Percentiles rank a stretch among this genome's conserved stretches.
Conservation (phyloP, 257 asterid genomes). For the Solanum tacnaense region DNA sequence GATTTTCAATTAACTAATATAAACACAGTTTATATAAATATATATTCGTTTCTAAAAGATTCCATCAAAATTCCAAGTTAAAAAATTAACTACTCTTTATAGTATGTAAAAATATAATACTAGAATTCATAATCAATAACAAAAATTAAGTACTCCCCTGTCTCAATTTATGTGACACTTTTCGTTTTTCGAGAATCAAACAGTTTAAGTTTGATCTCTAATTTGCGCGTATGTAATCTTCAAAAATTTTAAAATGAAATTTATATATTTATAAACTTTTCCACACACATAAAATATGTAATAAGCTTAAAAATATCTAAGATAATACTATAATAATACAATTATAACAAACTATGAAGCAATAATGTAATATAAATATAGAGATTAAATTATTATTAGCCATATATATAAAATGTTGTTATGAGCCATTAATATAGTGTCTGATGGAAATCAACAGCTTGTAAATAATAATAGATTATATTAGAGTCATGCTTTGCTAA, state of each 20-base stretch:
- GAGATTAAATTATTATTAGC: constrained; percentile 1
- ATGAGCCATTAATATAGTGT: background rate
- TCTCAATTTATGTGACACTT: too few relatives aligned
- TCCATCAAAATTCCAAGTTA: background rate
- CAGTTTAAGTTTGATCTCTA: too few relatives aligned
- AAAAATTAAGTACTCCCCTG: too few relatives aligned
- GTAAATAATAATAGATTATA: constrained; percentile 5
- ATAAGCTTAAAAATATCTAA: too few relatives aligned
- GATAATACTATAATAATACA: too few relatives aligned
- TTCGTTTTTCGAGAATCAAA: too few relatives aligned
- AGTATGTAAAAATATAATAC: background rate
- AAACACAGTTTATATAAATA: background rate
- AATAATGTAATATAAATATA: background rate
- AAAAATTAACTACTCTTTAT: background rate
- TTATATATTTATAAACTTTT: too few relatives aligned
- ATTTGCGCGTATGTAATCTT: too few relatives aligned
- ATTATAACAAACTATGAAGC: background rate
- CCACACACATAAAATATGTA: too few relatives aligned
- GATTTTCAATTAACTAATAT: background rate
- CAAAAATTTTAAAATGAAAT: too few relatives aligned
- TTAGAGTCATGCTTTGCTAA: constrained; percentile 22
- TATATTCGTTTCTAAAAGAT: background rate
- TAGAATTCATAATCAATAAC: background rate
- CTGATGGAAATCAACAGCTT: background rate
- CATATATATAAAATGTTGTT: background rate